Base-by-base conservation (phyloP, 148 eudicot species). In the Gaultheria prostrata region DNA sequence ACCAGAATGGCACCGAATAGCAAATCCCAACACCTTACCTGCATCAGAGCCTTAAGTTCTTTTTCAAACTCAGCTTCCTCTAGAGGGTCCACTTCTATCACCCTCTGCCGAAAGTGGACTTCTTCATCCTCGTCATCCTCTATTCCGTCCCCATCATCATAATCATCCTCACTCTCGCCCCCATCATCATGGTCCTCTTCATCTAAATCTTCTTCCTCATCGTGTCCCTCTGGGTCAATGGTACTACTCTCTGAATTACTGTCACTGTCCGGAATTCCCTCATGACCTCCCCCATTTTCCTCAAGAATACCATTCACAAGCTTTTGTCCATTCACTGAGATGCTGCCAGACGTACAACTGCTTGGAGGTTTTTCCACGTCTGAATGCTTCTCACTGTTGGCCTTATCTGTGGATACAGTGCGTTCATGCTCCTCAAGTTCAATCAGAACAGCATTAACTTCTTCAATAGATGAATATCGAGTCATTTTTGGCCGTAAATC, bases 21-120 rank as follows among this genome's bases (percentile, higher is more conserved):
- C 53, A 33, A 81, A 43, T 54, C 48, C 20, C 20, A 13, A 6
- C 30, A 79, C 2, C 84, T 85, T 88, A 82, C 93, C 93, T 91
- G 93, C 98, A 97, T 87, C 54, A 97, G 91, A 81, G 99, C 99
- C 83, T 92, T 92, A 39, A 97, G 89, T 89, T 97, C 99, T 84
- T 89, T 87, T 82, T 97, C 99, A 90, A 97, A 97, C 39, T 94
- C 98, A 13, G 94, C 97, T 86, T 90, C 98, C 87, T 97, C 99
- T 86, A 87, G 86, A 33, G 94, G 95, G 82, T 97, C 95, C 65
- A 90, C 86, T 81, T 84, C 82, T 11, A 88, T 85, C 24, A 89
- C 88, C 89, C 91, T 94, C 87, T 93, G 94, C 89, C 98, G 90
- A 82, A 94, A 93, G 78, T 85, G 98, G 43, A 94, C 85, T 86